A percentile compares a stretch with the other conserved stretches of the same genome.
These are phyloP conservation scores for Sporisorium exsertum DNA, from an alignment of 1,284 basidiomycete genomes.

Conservation along the genomic window DNA sequence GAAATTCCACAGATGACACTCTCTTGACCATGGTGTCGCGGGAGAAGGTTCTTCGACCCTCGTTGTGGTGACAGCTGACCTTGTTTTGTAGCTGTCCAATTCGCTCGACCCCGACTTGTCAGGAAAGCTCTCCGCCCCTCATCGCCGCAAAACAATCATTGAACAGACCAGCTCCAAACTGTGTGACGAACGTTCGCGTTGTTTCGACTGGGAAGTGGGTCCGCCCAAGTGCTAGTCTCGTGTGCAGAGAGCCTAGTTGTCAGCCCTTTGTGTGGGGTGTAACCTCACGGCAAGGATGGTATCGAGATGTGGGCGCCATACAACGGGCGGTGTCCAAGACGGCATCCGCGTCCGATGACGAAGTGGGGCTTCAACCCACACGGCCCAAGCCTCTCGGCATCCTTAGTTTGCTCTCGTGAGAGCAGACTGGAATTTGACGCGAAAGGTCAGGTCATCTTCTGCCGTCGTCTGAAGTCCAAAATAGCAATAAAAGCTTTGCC, in stretches of 20 bases:
- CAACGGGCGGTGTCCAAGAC: background rate
- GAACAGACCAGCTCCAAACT: too few species aligned
- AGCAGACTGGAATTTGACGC: background rate
- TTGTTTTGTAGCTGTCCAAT: too few species aligned
- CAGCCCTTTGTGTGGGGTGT: too few species aligned
- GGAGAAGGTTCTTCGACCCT: background rate
- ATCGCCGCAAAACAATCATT: too few species aligned
- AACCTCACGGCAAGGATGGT: background rate
- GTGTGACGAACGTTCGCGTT: too few species aligned
- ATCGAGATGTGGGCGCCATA: background rate
- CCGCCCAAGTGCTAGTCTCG: too few species aligned
- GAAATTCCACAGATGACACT: constrained; percentile 6
- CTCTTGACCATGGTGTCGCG: too few species aligned
- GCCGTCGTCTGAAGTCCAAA: background rate
- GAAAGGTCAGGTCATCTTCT: constrained; percentile 47
- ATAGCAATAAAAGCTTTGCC: background rate
- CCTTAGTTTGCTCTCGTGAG: background rate
- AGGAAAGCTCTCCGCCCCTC: too few species aligned
- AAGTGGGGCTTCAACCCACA: background rate
- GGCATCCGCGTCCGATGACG: background rate
- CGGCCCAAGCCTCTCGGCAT: constrained; percentile 4
- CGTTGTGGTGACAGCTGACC: background rate
- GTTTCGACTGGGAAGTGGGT: too few species aligned
- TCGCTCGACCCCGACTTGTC: too few species aligned
- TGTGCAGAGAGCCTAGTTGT: too few species aligned